Evolutionary conservation across 805 yeast species (phyloP).

Genomic region (Scheffersomyces lignosus): DNA sequence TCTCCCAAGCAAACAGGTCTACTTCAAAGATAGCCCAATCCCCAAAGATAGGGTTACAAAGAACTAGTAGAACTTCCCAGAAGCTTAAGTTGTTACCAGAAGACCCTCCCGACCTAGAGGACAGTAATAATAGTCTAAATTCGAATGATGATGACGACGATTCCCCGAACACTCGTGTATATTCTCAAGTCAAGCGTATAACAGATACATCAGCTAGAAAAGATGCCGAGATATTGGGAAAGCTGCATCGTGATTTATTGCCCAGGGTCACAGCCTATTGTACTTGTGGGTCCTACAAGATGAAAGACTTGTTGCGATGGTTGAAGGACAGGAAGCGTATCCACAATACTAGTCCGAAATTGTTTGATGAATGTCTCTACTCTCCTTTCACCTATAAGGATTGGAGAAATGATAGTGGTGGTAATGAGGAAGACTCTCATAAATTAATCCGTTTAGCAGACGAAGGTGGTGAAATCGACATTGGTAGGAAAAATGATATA

Average conservation of each 20-base stretch:
- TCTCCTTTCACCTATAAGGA: constrained; percentile 85
- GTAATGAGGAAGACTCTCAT: constrained; percentile 18
- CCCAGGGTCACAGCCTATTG: constrained; percentile 97
- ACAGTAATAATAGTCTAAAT: constrained; percentile 14
- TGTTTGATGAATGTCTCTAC: constrained; percentile 92
- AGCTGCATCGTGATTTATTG: constrained; percentile 75
- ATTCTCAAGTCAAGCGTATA: constrained; percentile 80
- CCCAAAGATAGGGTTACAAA: constrained; percentile 65
- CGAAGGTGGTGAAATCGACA: constrained; percentile 93
- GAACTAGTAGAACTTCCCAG: constrained; percentile 73
- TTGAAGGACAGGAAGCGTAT: constrained; percentile 71
- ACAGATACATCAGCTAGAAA: constrained; percentile 86
- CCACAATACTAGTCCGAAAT: constrained; percentile 78
- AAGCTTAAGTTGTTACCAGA: constrained; percentile 72
- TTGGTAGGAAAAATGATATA: constrained; percentile 77
- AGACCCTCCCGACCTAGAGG: constrained; percentile 33
- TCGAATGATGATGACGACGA: constrained; percentile 32
- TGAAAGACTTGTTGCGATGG: constrained; percentile 87
- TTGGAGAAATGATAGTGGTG: constrained; percentile 58
- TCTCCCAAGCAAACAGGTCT: constrained; percentile 22
- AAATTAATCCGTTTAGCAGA: constrained; percentile 72
- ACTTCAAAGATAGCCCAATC: constrained; percentile 31
- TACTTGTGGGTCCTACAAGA: constrained; percentile 87
- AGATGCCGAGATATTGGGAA: constrained; percentile 92
- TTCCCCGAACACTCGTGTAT: constrained; percentile 48